Conservation (phyloP, 495 filamentous ascomycete species). For the Penicillium cinerascens region DNA sequence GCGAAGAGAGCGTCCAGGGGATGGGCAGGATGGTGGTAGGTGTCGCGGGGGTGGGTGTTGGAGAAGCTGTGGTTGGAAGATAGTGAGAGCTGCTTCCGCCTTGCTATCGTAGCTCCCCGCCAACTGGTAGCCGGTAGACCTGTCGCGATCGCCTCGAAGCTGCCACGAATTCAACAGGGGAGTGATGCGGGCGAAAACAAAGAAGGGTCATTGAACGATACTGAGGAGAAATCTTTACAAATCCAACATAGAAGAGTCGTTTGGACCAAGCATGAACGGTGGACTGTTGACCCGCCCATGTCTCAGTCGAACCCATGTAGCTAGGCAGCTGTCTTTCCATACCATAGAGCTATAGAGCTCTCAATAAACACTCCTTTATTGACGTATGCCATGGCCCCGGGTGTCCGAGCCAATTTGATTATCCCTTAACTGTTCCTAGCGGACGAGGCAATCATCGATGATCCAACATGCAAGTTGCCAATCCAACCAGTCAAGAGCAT, state of each 20-base stretch:
- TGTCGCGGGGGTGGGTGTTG: conserved; percentile 4
- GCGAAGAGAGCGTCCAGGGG: not conserved
- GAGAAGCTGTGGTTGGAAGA: conserved; percentile 17
- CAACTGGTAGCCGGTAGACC: not conserved
- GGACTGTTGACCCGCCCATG: not conserved
- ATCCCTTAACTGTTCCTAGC: not conserved
- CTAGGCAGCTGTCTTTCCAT: not conserved
- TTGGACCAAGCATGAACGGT: not conserved
- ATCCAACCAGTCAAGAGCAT: conserved; percentile 1
- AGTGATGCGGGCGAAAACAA: not conserved
- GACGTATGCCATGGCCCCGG: not conserved
- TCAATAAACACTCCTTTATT: not conserved
- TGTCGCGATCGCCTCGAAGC: not conserved
- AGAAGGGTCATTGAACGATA: not conserved
- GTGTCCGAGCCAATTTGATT: not conserved
- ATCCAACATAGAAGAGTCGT: not conserved
- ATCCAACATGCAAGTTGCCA: conserved; percentile 1
- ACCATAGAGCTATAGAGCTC: not conserved
- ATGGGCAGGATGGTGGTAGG: not conserved
- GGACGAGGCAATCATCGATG: not conserved
- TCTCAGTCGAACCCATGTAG: not conserved
- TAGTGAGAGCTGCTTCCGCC: conserved; percentile 15
- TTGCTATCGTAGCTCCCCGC: conserved; percentile 5
- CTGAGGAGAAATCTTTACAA: not conserved
- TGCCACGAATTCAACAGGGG: not conserved